These are phyloP conservation scores for Alternaria infectoria DNA, from an alignment of 2,329 filamentous ascomycete species.

Conservation along the genomic window DNA sequence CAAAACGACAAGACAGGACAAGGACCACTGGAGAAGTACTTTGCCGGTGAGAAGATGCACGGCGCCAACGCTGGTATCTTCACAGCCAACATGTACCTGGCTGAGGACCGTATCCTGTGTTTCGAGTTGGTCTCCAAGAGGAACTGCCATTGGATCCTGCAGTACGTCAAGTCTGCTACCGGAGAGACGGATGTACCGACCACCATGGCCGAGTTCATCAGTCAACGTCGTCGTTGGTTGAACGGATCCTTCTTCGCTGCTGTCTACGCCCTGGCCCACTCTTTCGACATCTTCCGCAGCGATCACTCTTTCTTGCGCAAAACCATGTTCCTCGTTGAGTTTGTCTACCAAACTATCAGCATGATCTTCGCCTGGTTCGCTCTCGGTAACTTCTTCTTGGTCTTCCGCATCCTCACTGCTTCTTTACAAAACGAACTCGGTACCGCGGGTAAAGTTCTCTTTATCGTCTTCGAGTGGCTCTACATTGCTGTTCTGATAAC, in stretches of 20 bases:
- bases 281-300: slow-evolving; percentile 94
- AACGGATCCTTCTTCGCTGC: slow-evolving; percentile 99
- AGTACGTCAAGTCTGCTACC: slow-evolving; percentile 97
- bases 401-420: slow-evolving; percentile 94
- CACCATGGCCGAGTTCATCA: slow-evolving; percentile 89
- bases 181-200: slow-evolving; percentile 98
- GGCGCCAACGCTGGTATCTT: slow-evolving; percentile 93
- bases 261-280: slow-evolving; percentile 92
- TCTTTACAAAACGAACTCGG: slow-evolving; percentile 83
- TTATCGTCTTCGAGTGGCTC: slow-evolving; percentile 93
- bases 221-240: slow-evolving; percentile 94
- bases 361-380: slow-evolving; percentile 99
- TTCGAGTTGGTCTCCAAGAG: slow-evolving; percentile 98
- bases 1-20: slow-evolving; percentile 96
- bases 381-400: slow-evolving; percentile 97
- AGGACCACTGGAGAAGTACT: slow-evolving; percentile 94
- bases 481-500: slow-evolving; percentile 91
- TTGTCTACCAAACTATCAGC: slow-evolving; percentile 90
- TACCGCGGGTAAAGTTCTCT: slow-evolving; percentile 77
- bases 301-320: slow-evolving; percentile 89
- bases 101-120: slow-evolving; percentile 97
- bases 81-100: slow-evolving; percentile 98
- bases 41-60: slow-evolving; percentile 95
- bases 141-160: slow-evolving; percentile 95
- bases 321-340: slow-evolving; percentile 88